Conservation (phyloP, 164 flowering plant genomes). For the Piper betle region DNA sequence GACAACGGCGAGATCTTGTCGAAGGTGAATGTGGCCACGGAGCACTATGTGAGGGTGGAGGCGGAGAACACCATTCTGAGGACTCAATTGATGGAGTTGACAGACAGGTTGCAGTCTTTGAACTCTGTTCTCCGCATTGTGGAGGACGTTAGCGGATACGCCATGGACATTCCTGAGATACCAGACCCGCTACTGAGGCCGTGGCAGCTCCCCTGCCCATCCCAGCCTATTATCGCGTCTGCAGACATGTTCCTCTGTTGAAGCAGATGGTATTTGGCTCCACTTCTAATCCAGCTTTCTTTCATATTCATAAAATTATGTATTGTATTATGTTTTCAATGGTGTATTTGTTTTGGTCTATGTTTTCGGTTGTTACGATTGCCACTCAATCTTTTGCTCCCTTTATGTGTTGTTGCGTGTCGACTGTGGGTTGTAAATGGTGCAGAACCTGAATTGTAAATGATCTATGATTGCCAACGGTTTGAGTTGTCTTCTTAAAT, state of each 20-base stretch:
- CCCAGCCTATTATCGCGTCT: conserved; percentile 31
- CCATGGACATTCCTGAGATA: conserved; percentile 23
- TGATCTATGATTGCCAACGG: too few species aligned
- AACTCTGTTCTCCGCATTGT: conserved; percentile 16
- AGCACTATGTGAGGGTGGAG: conserved; percentile 12
- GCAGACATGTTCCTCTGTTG: conserved; percentile 33
- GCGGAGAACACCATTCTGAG: conserved; percentile 33
- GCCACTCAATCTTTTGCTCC: too few species aligned
- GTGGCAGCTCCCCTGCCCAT: conserved; percentile 31
- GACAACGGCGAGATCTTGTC: conserved; percentile 15
- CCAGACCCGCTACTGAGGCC: conserved; percentile 33
- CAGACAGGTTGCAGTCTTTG: conserved; percentile 23
- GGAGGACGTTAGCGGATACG: conserved; percentile 17
- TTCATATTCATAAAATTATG: not conserved
- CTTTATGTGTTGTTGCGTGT: too few species aligned
- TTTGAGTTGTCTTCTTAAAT: too few species aligned
- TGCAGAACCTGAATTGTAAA: too few species aligned
- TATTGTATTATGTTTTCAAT: too few species aligned
- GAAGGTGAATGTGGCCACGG: conserved; percentile 10
- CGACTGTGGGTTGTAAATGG: too few species aligned
- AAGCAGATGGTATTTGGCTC: not conserved
- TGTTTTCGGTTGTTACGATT: too few species aligned
- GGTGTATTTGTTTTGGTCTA: too few species aligned
- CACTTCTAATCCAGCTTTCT: not conserved
- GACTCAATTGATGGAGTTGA: conserved; percentile 25